phyloP scores from a whole-genome alignment of 805 yeast genomes.

The Wickerhamiella lipophila region DNA sequence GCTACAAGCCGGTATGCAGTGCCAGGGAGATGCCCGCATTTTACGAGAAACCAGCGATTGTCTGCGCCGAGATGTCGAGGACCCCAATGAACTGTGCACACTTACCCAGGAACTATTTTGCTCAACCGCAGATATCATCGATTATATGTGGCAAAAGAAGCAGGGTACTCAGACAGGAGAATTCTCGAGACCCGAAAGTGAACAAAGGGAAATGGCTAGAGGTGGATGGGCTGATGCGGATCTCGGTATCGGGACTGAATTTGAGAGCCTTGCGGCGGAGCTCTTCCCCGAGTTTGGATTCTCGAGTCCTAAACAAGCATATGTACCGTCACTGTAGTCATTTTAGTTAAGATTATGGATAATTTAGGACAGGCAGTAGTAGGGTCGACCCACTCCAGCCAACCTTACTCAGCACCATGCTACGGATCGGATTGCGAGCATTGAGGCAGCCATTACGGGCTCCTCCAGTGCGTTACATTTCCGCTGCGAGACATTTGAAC shows the following conservation, averaged over 20 bases:
- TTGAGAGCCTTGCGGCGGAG: conserved; percentile 10
- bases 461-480: not conserved
- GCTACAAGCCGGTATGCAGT: conserved; percentile 4
- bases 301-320: not conserved
- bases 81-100: not conserved
- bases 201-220: not conserved
- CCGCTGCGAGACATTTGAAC: not conserved
- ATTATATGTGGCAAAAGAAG: not conserved
- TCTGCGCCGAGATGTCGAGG: not conserved
- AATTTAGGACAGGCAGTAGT: no score
- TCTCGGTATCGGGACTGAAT: not conserved
- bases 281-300: conserved; percentile 12
- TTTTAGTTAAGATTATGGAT: no score
- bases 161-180: not conserved
- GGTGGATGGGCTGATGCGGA: not conserved
- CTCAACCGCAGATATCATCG: conserved; percentile 5
- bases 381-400: not conserved
- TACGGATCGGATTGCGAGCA: conserved; percentile 2
- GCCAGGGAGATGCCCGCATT: conserved; percentile 6
- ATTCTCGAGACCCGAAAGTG: not conserved
- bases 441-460: not conserved
- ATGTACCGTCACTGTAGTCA: not conserved
- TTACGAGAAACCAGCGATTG: not conserved
- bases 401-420: not conserved
- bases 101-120: not conserved